Evolutionary conservation across 2,329 filamentous ascomycete genomes (phyloP).

Genomic region (Fusarium coicis): DNA sequence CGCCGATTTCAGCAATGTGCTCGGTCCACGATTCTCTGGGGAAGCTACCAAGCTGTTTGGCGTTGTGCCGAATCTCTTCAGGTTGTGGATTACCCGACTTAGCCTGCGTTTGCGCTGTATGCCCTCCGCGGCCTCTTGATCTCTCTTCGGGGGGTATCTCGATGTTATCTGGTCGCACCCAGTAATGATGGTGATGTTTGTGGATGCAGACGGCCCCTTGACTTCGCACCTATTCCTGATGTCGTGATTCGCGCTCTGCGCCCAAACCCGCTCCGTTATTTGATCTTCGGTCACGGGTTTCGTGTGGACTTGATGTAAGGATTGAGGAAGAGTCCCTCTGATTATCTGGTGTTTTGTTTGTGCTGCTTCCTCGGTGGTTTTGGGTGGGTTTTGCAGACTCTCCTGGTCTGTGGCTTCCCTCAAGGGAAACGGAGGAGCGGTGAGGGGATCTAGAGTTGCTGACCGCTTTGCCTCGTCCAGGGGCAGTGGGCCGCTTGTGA

Average conservation of each 20-base stretch:
- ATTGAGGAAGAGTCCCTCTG: conserved; percentile 4
- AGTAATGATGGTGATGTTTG: conserved; percentile 72
- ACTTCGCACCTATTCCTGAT: conserved; percentile 37
- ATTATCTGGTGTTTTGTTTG: conserved; percentile 26
- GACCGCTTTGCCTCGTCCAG: conserved; percentile 7
- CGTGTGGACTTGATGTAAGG: conserved; percentile 17
- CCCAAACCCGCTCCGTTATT: conserved; percentile 32
- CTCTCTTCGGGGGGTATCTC: conserved; percentile 23
- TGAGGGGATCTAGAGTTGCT: conserved; percentile 7
- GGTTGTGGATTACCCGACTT: conserved; percentile 38
- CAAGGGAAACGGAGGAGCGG: background rate
- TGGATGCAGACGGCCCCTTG: conserved; percentile 59
- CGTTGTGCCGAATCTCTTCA: conserved; percentile 29
- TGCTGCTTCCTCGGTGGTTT: conserved; percentile 25
- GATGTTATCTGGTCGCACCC: conserved; percentile 54
- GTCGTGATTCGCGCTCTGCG: conserved; percentile 35
- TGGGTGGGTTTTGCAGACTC: background rate
- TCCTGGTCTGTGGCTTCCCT: background rate
- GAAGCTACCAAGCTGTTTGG: conserved; percentile 28
- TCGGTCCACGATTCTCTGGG: conserved; percentile 40
- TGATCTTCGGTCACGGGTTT: conserved; percentile 7
- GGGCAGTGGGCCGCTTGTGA: background rate
- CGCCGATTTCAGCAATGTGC: conserved; percentile 41
- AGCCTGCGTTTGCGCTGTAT: conserved; percentile 16
- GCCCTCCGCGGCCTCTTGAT: background rate